Conservation (phyloP, 495 filamentous ascomycete genomes). For the Aspergillus leporis region DNA sequence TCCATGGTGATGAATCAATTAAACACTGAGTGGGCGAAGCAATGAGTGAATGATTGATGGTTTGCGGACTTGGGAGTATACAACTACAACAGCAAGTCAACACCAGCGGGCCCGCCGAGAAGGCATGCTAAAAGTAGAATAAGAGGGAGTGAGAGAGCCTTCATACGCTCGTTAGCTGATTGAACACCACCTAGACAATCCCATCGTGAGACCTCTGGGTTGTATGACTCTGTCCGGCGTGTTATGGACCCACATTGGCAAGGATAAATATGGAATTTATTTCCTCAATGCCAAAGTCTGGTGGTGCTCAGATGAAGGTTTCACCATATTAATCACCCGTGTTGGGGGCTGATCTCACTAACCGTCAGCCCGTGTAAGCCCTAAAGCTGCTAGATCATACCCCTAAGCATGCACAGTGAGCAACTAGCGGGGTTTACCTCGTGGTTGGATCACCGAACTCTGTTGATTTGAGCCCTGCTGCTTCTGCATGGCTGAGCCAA, state of each 20-base stretch:
- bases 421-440: not conserved
- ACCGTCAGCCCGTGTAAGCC: not conserved
- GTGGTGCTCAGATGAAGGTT: too few relatives aligned
- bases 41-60: not conserved
- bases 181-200: not conserved
- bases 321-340: not conserved
- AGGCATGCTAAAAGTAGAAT: not conserved
- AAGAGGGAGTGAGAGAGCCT: not conserved
- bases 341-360: not conserved
- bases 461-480: not conserved
- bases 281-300: not conserved
- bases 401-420: not conserved
- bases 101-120: too few relatives aligned
- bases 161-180: not conserved
- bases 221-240: not conserved
- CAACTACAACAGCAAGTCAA: not conserved
- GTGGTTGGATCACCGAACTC: not conserved
- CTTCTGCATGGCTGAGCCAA: not conserved
- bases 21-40: not conserved
- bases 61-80: not conserved
- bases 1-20: not conserved
- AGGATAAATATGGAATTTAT: not conserved
- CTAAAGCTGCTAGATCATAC: not conserved
- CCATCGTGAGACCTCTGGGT: not conserved
- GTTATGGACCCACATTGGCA: not conserved